Percentiles rank a stretch among this genome's conserved stretches.
Conservation (phyloP, 306 rosid genomes). For the Lathyrus oleraceus region DNA sequence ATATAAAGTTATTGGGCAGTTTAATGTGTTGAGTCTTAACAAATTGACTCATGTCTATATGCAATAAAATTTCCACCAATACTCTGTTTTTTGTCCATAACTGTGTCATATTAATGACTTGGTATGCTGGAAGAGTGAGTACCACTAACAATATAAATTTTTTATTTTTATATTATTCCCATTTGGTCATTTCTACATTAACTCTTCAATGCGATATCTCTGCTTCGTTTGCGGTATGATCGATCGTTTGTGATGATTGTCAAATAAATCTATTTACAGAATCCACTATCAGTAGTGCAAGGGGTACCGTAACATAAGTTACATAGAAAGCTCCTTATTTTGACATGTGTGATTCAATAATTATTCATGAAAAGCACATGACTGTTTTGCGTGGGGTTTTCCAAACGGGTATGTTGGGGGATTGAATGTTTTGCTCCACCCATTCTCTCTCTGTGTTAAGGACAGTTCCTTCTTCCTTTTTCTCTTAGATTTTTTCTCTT, state of each 20-base stretch:
- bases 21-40: background rate
- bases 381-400: background rate
- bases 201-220: background rate
- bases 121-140: background rate
- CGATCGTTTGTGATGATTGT: constrained; percentile 16
- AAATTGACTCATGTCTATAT: background rate
- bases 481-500: background rate
- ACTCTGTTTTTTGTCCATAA: background rate
- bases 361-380: background rate
- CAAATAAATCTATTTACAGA: constrained; percentile 2
- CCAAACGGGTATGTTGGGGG: background rate
- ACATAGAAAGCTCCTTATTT: background rate
- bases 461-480: constrained; percentile 6
- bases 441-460: constrained; percentile 1
- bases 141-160: background rate
- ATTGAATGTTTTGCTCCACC: background rate
- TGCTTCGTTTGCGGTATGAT: background rate
- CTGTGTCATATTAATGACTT: background rate
- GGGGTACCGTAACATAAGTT: background rate
- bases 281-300: background rate
- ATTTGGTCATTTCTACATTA: background rate
- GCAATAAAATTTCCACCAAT: background rate
- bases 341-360: background rate
- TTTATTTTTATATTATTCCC: constrained; percentile 1
- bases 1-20: background rate